Evolutionary conservation across 2,329 filamentous ascomycete genomes (phyloP).

Genomic region (Diplodia mutila): DNA sequence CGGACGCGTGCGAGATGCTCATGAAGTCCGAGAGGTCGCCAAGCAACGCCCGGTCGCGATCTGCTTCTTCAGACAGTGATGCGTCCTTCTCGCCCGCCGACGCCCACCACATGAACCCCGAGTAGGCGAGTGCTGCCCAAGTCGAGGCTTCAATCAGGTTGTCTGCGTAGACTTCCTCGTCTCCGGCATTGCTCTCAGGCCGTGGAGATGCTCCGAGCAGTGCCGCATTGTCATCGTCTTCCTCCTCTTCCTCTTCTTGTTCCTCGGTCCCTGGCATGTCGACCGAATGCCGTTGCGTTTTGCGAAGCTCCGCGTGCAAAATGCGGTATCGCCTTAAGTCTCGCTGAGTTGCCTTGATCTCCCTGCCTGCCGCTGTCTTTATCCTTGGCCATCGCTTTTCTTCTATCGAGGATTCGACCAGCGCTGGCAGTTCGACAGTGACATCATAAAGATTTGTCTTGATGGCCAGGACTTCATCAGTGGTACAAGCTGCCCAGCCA

Average conservation of each 20-base stretch:
- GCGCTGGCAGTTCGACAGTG: constrained; percentile 70
- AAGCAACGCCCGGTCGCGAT: constrained; percentile 52
- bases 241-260: constrained; percentile 37
- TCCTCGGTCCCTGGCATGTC: constrained; percentile 31
- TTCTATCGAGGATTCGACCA: constrained; percentile 10
- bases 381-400: constrained; percentile 74
- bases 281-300: constrained; percentile 34
- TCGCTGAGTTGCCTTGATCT: constrained; percentile 84
- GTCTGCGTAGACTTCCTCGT: constrained; percentile 33
- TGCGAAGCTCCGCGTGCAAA: constrained; percentile 42
- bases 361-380: constrained; percentile 63
- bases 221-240: constrained; percentile 43
- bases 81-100: constrained; percentile 74
- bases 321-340: constrained; percentile 73
- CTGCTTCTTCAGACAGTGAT: constrained; percentile 58
- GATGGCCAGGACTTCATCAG: constrained; percentile 86
- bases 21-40: constrained; percentile 46
- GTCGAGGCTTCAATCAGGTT: constrained; percentile 59
- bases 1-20: constrained; percentile 29
- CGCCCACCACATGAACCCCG: constrained; percentile 88
- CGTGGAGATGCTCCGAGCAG: not conserved
- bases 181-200: constrained; percentile 10
- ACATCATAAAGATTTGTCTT: constrained; percentile 90
- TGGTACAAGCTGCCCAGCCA: constrained; percentile 94
- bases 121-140: constrained; percentile 76